phyloP scores from a whole-genome alignment of 495 filamentous ascomycete genomes.

The Aspergillus kassunensis region DNA sequence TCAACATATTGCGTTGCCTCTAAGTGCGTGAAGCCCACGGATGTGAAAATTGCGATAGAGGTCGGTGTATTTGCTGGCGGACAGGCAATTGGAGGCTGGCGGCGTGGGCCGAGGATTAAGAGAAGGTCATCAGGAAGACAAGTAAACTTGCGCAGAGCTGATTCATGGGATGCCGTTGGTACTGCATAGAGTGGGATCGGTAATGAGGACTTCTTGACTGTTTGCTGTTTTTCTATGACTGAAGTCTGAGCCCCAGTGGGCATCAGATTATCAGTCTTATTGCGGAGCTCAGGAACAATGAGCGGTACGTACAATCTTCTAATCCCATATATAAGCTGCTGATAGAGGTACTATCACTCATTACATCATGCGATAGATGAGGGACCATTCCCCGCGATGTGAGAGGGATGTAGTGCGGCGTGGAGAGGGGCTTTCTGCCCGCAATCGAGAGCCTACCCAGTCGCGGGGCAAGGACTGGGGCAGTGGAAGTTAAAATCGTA shows the following conservation, averaged over 20 bases:
- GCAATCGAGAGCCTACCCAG: conserved; percentile 61
- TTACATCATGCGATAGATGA: conserved; percentile 83
- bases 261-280: conserved; percentile 24
- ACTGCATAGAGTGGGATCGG: conserved; percentile 49
- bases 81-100: conserved; percentile 68
- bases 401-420: conserved; percentile 74
- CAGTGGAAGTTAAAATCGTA: conserved; percentile 23
- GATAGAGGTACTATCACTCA: conserved; percentile 59
- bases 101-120: conserved; percentile 75
- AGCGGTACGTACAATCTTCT: conserved; percentile 80
- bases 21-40: conserved; percentile 73
- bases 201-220: conserved; percentile 32
- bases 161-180: conserved; percentile 36
- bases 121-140: conserved; percentile 49
- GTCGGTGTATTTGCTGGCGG: conserved; percentile 69
- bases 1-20: conserved; percentile 62
- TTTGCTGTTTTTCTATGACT: conserved; percentile 72
- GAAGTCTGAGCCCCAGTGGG: conserved; percentile 32
- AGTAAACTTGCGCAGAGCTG: conserved; percentile 70
- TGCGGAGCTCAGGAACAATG: background rate
- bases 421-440: conserved; percentile 60
- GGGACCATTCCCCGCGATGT: conserved; percentile 81
- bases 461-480: conserved; percentile 40
- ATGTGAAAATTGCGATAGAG: conserved; percentile 73
- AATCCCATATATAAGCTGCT: conserved; percentile 73